phyloP scores from a whole-genome alignment of 768 basidiomycete genomes.

The Tylopilus sp. region DNA sequence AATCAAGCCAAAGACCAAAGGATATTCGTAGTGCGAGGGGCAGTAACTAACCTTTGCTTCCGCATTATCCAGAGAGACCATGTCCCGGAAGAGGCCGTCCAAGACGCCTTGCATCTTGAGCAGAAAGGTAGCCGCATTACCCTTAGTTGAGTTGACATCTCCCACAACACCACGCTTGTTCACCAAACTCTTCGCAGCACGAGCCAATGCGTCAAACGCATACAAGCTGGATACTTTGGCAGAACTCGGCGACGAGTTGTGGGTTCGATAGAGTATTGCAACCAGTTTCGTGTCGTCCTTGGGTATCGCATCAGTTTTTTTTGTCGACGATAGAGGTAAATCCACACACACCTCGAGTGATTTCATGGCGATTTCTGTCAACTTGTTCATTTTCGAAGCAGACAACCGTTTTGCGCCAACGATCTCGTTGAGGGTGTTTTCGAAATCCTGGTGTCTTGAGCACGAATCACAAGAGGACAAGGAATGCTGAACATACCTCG shows the following conservation, averaged over 20 bases:
- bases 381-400: slow-evolving; percentile 73
- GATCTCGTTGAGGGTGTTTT: slow-evolving; percentile 74
- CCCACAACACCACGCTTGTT: slow-evolving; percentile 61
- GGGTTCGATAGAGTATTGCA: slow-evolving; percentile 83
- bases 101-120: slow-evolving; percentile 87
- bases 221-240: slow-evolving; percentile 88
- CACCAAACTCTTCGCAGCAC: slow-evolving; percentile 69
- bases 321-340: background rate
- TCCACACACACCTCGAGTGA: slow-evolving; percentile 63
- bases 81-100: slow-evolving; percentile 86
- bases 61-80: slow-evolving; percentile 56
- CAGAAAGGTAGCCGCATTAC: slow-evolving; percentile 80
- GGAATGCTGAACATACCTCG: slow-evolving; percentile 32
- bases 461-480: background rate
- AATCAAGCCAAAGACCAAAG: slow-evolving; percentile 7
- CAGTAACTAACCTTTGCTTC: slow-evolving; percentile 82
- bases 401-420: slow-evolving; percentile 83
- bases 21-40: slow-evolving; percentile 3
- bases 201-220: slow-evolving; percentile 88
- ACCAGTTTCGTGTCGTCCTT: slow-evolving; percentile 87
- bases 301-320: background rate
- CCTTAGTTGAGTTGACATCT: slow-evolving; percentile 52
- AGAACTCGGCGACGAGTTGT: slow-evolving; percentile 66
- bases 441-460: slow-evolving; percentile 61
- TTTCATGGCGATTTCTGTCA: slow-evolving; percentile 76